Evolutionary conservation across 345 rosid species (phyloP).

Genomic region (Citrus inodora): DNA sequence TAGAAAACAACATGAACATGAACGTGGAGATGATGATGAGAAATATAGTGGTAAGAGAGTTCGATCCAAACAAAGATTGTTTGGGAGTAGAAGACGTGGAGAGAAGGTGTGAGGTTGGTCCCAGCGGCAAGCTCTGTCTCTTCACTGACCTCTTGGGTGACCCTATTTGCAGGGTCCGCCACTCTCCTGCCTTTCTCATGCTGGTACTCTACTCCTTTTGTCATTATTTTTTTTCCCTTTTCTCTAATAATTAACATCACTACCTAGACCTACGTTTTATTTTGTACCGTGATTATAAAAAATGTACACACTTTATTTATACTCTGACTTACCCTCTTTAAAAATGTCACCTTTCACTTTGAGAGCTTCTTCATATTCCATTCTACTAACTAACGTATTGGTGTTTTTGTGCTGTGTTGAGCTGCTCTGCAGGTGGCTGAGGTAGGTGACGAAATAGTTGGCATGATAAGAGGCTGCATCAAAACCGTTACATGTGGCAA

Average conservation of each 20-base stretch:
- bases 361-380: not conserved
- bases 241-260: not conserved
- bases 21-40: constrained; percentile 21
- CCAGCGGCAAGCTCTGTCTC: constrained; percentile 68
- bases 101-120: constrained; percentile 86
- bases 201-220: constrained; percentile 42
- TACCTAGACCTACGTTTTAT: not conserved
- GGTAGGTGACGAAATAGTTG: constrained; percentile 65
- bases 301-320: no score
- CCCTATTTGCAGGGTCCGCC: constrained; percentile 98
- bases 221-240: not conserved
- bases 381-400: not conserved
- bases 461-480: constrained; percentile 88
- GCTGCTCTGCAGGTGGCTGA: constrained; percentile 70
- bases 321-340: no score
- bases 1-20: not conserved
- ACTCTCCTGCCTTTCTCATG: constrained; percentile 94
- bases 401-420: not conserved
- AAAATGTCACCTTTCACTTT: no score
- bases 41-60: constrained; percentile 60
- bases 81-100: constrained; percentile 68
- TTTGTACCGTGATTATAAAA: no score
- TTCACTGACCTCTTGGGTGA: constrained; percentile 97
- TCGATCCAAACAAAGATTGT: constrained; percentile 56
- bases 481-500: constrained; percentile 90